Evolutionary conservation across 2,329 filamentous ascomycete species (phyloP), one percentile per base, ranked within the genome.

Genomic region (Colletotrichum eleusines): DNA sequence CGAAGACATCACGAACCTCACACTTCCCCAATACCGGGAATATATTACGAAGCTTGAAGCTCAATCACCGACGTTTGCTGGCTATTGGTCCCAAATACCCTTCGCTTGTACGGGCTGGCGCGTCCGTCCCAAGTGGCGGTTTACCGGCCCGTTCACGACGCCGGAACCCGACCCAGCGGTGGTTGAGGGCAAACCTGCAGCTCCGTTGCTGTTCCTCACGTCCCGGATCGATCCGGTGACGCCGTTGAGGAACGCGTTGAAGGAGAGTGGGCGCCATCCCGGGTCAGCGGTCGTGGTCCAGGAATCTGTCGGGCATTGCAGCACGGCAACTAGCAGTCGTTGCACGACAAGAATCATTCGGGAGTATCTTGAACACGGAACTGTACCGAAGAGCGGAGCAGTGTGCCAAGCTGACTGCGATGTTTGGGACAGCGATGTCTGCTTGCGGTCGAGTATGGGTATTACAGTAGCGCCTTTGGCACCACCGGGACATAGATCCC

Each of bases 161-260:
- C 79, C 78, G 1, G 18, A 69, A 38, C 63, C 69, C 11, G 73
- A 77, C 20, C 59, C 79, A 11, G 44, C 73, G 33, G n/a, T 75
- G 2, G 66, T 73, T 2, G 71, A 73, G 16, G 81, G 76, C 9
- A 77, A 73, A 48, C 84, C 84, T 0, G 76, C 76, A 0, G 81
- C 81, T 5, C 84, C 85, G 5, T 71, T 86, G 33, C 74, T 87
- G 35, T 85, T 85, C 74, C 72, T 86, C 4, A 78, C 80, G 14
- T 83, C 81, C 63, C 72, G 77, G 7, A 78, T 81, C 8, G 84
- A 86, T 66, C 85, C 85, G 16, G 81, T 85, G 14, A 86, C 85
- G 33, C 85, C 85, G 6, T 73, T 83, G 46, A 61, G 79, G 69
- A 80, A 84, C 76, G 77, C 82, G 46, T 75, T 72, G 7, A 67